A percentile compares a stretch with the other conserved stretches of the same genome.
Conservation (phyloP, 441 rosid species). For the Gossypium laxum region DNA sequence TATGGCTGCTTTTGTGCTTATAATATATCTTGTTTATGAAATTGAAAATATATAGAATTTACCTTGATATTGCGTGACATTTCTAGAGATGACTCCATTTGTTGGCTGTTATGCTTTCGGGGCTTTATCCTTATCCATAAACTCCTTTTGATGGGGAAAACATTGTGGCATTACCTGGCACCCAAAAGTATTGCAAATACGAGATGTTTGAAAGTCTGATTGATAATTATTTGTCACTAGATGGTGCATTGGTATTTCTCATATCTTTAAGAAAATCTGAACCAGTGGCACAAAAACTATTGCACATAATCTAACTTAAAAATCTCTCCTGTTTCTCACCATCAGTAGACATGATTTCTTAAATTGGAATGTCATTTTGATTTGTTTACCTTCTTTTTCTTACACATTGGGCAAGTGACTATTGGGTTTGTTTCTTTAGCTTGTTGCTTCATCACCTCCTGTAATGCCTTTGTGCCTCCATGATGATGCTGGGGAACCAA, state of each 20-base stretch:
- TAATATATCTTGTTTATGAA: neutral
- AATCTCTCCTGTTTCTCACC: neutral
- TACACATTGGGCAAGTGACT: conserved; percentile 12
- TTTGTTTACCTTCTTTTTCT: neutral
- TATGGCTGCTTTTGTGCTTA: conserved; percentile 21
- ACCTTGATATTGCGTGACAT: neutral
- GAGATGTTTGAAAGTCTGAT: neutral
- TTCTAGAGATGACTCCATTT: neutral
- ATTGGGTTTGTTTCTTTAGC: conserved; percentile 40
- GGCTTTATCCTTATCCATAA: neutral
- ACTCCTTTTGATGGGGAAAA: neutral
- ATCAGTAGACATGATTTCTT: conserved; percentile 2
- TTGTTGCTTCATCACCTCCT: conserved; percentile 58
- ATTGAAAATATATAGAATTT: neutral
- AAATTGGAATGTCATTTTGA: neutral
- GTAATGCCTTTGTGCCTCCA: conserved; percentile 48
- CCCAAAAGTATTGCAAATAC: neutral
- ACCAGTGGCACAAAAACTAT: neutral
- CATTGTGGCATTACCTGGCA: conserved; percentile 4
- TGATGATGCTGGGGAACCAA: conserved; percentile 47
- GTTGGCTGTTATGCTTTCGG: neutral
- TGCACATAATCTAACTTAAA: neutral
- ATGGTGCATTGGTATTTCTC: neutral
- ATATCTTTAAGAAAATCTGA: neutral
- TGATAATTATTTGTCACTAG: neutral